Percentiles rank a stretch among this genome's conserved stretches.
Conservation (phyloP, 2,329 filamentous ascomycete genomes). For the Truncatella angustata region DNA sequence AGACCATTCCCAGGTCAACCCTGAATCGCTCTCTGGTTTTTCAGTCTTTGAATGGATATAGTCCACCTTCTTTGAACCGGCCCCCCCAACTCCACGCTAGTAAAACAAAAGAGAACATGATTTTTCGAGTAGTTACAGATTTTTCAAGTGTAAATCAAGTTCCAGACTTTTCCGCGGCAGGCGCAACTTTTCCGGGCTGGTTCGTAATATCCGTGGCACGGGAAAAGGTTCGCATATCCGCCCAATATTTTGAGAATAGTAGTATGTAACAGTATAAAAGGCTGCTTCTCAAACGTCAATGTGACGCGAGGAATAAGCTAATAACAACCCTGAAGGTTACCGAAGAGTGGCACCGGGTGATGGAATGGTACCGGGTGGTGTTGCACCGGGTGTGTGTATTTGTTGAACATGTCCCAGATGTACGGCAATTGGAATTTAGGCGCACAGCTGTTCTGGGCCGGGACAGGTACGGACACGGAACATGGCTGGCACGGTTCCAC, state of each 20-base stretch:
- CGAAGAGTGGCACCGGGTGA: constrained; percentile 50
- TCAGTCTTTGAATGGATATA: neutral
- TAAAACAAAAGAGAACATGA: constrained; percentile 23
- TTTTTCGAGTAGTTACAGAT: constrained; percentile 25
- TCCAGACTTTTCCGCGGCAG: constrained; percentile 7
- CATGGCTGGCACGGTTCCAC: constrained; percentile 36
- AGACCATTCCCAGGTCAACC: neutral
- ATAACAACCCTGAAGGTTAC: constrained; percentile 51
- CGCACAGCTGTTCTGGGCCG: constrained; percentile 32
- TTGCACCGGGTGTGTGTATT: constrained; percentile 45
- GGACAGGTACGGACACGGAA: constrained; percentile 24
- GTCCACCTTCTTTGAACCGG: constrained; percentile 22
- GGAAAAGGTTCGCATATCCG: neutral
- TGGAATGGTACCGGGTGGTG: constrained; percentile 52
- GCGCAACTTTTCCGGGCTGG: constrained; percentile 1
- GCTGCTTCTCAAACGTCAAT: no score
- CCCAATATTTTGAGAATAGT: neutral
- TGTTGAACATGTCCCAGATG: constrained; percentile 49
- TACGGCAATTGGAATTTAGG: constrained; percentile 47
- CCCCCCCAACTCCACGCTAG: constrained; percentile 32
- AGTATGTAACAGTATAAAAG: neutral
- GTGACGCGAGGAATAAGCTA: neutral
- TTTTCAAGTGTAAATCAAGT: constrained; percentile 8
- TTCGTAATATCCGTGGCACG: constrained; percentile 11
- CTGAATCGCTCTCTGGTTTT: no score